Conservation (phyloP, 805 yeast genomes). For the Komagataella kurtzmanii region DNA sequence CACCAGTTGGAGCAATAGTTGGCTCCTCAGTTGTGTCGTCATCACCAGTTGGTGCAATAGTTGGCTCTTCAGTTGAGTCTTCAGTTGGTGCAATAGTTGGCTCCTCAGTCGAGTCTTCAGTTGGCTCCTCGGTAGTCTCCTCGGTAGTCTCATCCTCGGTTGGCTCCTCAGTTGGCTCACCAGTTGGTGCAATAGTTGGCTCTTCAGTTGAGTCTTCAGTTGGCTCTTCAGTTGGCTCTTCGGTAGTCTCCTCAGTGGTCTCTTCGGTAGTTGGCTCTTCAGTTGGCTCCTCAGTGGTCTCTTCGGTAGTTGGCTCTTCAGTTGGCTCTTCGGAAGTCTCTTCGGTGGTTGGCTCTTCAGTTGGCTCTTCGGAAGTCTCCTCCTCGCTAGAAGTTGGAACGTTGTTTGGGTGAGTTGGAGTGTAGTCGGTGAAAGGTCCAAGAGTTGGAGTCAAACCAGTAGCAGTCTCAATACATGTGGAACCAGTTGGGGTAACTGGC, state of each 20-base stretch:
- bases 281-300: background rate
- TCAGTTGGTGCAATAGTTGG: background rate
- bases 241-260: background rate
- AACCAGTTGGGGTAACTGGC: slow-evolving; percentile 15
- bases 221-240: background rate
- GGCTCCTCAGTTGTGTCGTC: background rate
- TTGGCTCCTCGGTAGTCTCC: background rate
- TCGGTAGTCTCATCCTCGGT: background rate
- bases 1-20: background rate
- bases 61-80: background rate
- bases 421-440: background rate
- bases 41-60: background rate
- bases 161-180: background rate
- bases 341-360: background rate
- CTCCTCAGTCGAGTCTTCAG: background rate
- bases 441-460: background rate
- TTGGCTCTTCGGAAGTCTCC: no score
- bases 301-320: background rate
- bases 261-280: background rate
- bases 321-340: background rate
- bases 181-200: background rate
- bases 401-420: background rate
- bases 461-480: slow-evolving; percentile 2
- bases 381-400: background rate
- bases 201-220: background rate